A percentile compares a stretch with the other conserved stretches of the same genome.
Conservation (phyloP, 257 asterid species). For the Oldenlandia corymbosa region DNA sequence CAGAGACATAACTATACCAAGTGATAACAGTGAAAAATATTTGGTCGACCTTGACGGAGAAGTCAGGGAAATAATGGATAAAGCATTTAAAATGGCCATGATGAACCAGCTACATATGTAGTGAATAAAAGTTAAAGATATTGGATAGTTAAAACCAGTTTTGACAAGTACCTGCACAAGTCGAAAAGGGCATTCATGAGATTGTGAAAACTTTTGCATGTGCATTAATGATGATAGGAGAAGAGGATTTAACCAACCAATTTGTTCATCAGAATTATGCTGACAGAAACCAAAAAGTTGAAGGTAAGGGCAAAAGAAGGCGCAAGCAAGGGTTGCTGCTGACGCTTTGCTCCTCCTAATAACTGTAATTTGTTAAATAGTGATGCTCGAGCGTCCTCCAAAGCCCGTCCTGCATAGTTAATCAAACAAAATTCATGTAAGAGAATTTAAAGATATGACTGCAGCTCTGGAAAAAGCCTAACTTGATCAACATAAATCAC, state of each 20-base stretch:
- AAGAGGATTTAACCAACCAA: constrained; percentile 44
- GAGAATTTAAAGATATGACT: neutral
- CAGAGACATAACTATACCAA: constrained; percentile 96
- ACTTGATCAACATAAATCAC: neutral
- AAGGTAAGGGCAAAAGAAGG: constrained; percentile 85
- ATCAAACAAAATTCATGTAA: neutral
- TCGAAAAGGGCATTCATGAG: constrained; percentile 10
- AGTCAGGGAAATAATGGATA: constrained; percentile 75
- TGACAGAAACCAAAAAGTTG: constrained; percentile 81
- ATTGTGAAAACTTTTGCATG: neutral
- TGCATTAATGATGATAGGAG: neutral
- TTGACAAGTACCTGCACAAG: constrained; percentile 77
- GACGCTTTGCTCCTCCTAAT: constrained; percentile 63
- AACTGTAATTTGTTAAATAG: constrained; percentile 58
- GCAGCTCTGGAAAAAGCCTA: neutral
- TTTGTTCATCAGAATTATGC: constrained; percentile 92
- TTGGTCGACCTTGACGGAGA: constrained; percentile 73
- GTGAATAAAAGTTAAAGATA: constrained; percentile 86
- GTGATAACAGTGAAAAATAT: constrained; percentile 69
- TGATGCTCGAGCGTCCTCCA: constrained; percentile 82
- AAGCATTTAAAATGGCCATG: constrained; percentile 71
- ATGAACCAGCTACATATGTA: constrained; percentile 82
- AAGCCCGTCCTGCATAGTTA: constrained; percentile 57
- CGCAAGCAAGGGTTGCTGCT: constrained; percentile 57
- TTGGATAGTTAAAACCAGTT: constrained; percentile 86